Percentiles rank a stretch among this genome's conserved stretches.
phyloP scores from a whole-genome alignment of 257 asterid genomes.

The Rehmannia glutinosa region DNA sequence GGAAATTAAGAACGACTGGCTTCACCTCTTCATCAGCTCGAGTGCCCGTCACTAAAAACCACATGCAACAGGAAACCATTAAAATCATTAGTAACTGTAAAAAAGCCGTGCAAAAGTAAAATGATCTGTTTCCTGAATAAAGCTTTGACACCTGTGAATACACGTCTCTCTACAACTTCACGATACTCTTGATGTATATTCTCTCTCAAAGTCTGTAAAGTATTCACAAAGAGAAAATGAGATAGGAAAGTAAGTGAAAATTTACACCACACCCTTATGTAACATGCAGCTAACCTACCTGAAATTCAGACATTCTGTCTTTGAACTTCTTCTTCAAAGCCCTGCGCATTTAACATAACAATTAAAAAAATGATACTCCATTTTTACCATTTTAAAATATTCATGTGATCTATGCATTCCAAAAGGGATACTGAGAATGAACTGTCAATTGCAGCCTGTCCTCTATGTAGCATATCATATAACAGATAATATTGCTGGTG shows the following conservation, averaged over 20 bases:
- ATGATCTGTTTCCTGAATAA: constrained; percentile 14
- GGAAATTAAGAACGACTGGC: constrained; percentile 2
- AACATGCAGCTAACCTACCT: constrained; percentile 45
- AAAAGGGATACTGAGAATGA: background rate
- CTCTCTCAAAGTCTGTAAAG: constrained; percentile 80
- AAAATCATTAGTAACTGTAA: constrained; percentile 14
- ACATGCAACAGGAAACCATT: constrained; percentile 19
- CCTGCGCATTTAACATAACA: constrained; percentile 47
- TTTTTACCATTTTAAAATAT: background rate
- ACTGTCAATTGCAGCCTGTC: constrained; percentile 2
- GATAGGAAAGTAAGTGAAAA: constrained; percentile 6
- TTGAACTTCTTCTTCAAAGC: constrained; percentile 91
- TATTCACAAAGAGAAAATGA: constrained; percentile 5
- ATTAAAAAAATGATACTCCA: constrained; percentile 3
- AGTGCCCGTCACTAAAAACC: constrained; percentile 70
- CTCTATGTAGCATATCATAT: background rate
- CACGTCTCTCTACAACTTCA: constrained; percentile 97
- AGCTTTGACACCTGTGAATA: constrained; percentile 72
- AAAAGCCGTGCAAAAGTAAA: constrained; percentile 9
- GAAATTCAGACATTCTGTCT: constrained; percentile 92
- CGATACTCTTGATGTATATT: constrained; percentile 95
- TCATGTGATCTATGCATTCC: background rate
- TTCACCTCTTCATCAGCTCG: constrained; percentile 95
- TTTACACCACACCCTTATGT: constrained; percentile 1
- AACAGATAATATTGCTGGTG: background rate